Evolutionary conservation across 352 stramenopile species (phyloP), one percentile per base, ranked within the genome.

Genomic region (Globisporangium carolinianum): DNA sequence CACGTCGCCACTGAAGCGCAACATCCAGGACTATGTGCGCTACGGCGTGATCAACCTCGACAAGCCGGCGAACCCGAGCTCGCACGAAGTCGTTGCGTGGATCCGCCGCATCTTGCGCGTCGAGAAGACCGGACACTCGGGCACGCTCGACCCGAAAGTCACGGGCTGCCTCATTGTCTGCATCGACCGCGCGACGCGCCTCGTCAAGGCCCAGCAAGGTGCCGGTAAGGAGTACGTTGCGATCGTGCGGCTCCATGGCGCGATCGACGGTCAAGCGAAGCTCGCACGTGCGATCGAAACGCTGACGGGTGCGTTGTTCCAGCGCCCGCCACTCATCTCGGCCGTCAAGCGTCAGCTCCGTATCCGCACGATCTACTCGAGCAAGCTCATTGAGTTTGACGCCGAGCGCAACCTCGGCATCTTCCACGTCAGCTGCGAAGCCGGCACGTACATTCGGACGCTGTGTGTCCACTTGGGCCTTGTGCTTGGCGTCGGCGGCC

Each of bases 41-140:
- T 99, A 99, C 64, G 98, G 97, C 60, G 95, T 99, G n/a, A 99
- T 99, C 68, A 99, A 99, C 78, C 85, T 99, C 32, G 98, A 99
- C 81, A 99, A 99, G 77, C 97, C 98, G 14, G 95, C 97, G 38
- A 99, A 99, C 81, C 98, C 98, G 37, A 98, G 85, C 51, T 98
- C 91, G 36, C 98, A 99, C 73, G 98, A 99, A 75, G 97, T 99
- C 3, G 98, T 99, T 39, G 96, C 94, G 6, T 99, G 98, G 98
- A 99, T 99, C 64, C 98, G 98, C 67, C 94, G 97, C 60, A 99
- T 99, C 55, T 69, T 99, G 18, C 84, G 97, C 36, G 97, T 99
- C n/a, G 97, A 99, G 53, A 99, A 99, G 84, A 99, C 98, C 7
- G 98, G 98, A 32, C 98, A 99, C 76, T 98, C 85, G 38, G 98